Evolutionary conservation across 495 filamentous ascomycete genomes (phyloP), one percentile per base, ranked within the genome.

Genomic region (Tetracladium marchalianum): DNA sequence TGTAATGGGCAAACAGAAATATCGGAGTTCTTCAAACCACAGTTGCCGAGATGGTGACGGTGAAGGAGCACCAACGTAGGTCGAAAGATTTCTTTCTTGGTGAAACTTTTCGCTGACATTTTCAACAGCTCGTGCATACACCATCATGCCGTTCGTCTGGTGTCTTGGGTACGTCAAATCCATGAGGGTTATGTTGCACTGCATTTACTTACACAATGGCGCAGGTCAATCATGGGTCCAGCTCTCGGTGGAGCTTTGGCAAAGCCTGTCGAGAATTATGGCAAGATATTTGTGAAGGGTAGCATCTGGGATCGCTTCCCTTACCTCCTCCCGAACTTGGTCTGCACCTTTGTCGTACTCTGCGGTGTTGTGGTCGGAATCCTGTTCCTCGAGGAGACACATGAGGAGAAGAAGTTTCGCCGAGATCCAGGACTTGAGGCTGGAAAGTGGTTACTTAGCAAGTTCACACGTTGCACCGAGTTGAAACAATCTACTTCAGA

Each of bases 141-240:
- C 92, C 6, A 87, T 98, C 57, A 95, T 98, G 92, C 92, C 92
- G 1, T 85, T 95, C 54, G 82, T 96, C 22, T 98, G 93, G 93
- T 96, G 89, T 61, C 66, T 98, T 53, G 92, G 92, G 80, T 84
- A 63, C 42, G 57, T 57, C 22, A 27, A 3, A 27, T 19, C 11
- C 15, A 22, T 17, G 5, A 6, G 31, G 13, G 44, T 38, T 35
- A 32, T n/a, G 50, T 41, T 32, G 19, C n/a, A n/a, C 45, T 19
- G 43, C 39, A 35, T 2, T 5, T 22, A 13, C n/a, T 34, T 16
- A 16, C 13, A 43, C 12, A 42, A 46, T 32, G 10, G 19, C 15
- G n/a, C 36, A 76, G 72, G 46, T 82, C 82, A 35, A 93, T 97
- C 52, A 71, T 97, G 49, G 92, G 93, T 11, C 88, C 90, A 44